phyloP scores from a whole-genome alignment of 257 asterid genomes.

The Penstemon barbatus region DNA sequence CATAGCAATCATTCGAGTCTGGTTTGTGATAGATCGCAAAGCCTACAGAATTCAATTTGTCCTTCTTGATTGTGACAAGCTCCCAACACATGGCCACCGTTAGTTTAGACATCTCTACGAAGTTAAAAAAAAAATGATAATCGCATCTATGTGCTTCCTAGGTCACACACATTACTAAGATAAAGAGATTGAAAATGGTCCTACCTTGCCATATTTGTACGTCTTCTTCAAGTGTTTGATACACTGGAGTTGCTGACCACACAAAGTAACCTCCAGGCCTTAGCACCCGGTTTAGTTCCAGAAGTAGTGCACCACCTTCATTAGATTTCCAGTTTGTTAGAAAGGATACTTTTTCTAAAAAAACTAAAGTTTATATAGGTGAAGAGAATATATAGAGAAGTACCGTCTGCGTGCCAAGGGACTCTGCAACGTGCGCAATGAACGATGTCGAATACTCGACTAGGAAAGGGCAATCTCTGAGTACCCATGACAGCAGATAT shows the following conservation, averaged over 20 bases:
- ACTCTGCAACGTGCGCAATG: constrained; percentile 98
- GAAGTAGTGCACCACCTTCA: constrained; percentile 82
- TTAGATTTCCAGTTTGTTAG: constrained; percentile 26
- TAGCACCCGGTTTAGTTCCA: constrained; percentile 82
- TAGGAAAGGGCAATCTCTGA: constrained; percentile 78
- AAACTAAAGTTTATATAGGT: background rate
- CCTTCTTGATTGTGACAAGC: constrained; percentile 71
- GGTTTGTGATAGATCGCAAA: constrained; percentile 83
- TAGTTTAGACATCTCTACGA: constrained; percentile 68
- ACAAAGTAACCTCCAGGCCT: constrained; percentile 87
- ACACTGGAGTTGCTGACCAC: constrained; percentile 98
- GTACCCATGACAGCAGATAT: constrained; percentile 92
- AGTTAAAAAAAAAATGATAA: constrained; percentile 3
- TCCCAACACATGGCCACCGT: constrained; percentile 94
- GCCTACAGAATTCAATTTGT: constrained; percentile 59
- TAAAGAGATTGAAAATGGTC: background rate
- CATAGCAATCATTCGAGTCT: constrained; percentile 75
- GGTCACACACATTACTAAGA: background rate
- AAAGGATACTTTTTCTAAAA: background rate
- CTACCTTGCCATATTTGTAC: constrained; percentile 78
- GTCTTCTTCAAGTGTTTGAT: constrained; percentile 76
- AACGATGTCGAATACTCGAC: constrained; percentile 77
- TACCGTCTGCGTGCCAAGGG: constrained; percentile 90
- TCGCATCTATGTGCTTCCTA: constrained; percentile 3
- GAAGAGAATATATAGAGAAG: constrained; percentile 16